These are phyloP conservation scores for Eucalyptus pauciflora DNA, from an alignment of 345 rosid genomes.

Conservation along the genomic window DNA sequence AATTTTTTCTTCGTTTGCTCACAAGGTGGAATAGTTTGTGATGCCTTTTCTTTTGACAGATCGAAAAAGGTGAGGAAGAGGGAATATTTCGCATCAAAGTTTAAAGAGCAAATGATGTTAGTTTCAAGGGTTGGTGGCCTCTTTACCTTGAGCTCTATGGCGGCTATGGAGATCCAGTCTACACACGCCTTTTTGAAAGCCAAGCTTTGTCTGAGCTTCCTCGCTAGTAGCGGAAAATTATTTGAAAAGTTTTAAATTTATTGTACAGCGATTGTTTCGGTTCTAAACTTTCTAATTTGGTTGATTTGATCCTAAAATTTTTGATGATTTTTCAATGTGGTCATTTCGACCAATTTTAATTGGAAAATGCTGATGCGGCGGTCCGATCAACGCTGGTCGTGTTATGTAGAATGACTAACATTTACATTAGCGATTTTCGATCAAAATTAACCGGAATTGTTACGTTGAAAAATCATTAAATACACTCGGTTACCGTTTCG, in stretches of 20 bases:
- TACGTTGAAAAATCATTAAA: background rate
- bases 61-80: background rate
- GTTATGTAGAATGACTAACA: accelerated
- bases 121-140: background rate
- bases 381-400: accelerated
- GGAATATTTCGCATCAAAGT: background rate
- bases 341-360: accelerated
- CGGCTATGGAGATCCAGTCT: background rate
- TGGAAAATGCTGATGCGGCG: accelerated
- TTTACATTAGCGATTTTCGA: accelerated
- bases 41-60: background rate
- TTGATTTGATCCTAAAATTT: accelerated
- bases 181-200: background rate
- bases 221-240: background rate
- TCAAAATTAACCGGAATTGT: accelerated
- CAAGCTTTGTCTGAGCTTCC: background rate
- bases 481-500: accelerated
- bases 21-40: background rate
- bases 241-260: background rate
- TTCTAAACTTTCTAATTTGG: accelerated
- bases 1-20: background rate
- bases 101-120: background rate
- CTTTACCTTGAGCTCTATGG: background rate
- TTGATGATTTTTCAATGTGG: accelerated
- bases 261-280: accelerated